Base-by-base conservation (phyloP, 2,329 filamentous ascomycete species). In the Ophiocordyceps sinensis region DNA sequence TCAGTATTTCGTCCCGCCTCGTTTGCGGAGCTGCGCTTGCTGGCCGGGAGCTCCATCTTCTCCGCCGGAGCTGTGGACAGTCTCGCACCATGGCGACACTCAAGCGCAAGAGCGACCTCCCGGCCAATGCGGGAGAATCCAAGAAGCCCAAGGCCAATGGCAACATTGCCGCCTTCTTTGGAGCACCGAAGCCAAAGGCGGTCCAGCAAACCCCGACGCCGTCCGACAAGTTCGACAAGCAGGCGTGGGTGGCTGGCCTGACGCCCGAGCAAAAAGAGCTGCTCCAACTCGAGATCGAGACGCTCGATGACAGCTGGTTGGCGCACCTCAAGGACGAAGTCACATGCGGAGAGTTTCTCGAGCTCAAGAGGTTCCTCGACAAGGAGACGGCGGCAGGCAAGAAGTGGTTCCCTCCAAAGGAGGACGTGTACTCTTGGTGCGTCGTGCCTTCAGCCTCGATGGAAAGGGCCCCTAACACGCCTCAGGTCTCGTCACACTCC, bases 371-470 rank as follows among this genome's bases (percentile, higher is more conserved):
- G 39, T 98, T 95, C 60, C 64, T 98, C 41, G 79, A 84, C 54
- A 74, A 73, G 41, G 91, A 98, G 65, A 73, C 80, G 41, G 72
- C 74, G 14, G 69, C 72, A 1, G 80, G 81, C 2, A 81, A 79
- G 62, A 88, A 82, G 54, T 75, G 94, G 50, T 98, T 93, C 53
- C 91, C 91, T 4, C 89, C 89, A 0, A 71, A 77, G 51, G 73
- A 86, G 48, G 89, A 98, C 53, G 78, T 98, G 12, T 98, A 98
- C 63, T 91, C 85, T 48, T 98, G 91, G 91, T 94, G 68, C 43
- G 71, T 52, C 37, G 7, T 19, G 15, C 23, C 28, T 9, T 17
- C 21, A 32, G 17, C 29, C 28, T 19, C 15, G 30, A 32, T 14
- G 11, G 30, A 32, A 14, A 32, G 30, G n/a, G 30, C 5, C 30